Percentiles rank a stretch among this genome's conserved stretches.
Evolutionary conservation across 805 yeast species (phyloP).

Genomic region (Priceomyces melissophilus): DNA sequence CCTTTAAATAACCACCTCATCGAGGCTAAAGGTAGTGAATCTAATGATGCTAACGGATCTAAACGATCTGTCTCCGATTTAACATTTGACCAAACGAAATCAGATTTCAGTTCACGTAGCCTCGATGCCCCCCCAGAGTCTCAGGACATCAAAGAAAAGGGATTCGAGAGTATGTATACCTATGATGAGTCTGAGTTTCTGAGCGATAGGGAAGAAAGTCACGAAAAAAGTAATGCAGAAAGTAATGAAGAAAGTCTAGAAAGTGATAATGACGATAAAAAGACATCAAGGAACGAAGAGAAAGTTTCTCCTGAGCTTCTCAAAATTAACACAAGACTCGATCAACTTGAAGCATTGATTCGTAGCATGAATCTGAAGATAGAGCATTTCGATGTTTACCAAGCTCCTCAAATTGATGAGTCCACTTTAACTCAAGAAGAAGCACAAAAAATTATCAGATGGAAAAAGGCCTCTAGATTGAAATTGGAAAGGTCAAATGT

Average conservation of each 20-base stretch:
- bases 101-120: no score
- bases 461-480: constrained; percentile 39
- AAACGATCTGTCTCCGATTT: no score
- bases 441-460: constrained; percentile 23
- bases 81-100: no score
- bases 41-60: constrained; percentile 2
- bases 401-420: constrained; percentile 16
- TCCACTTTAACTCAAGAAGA: constrained; percentile 19
- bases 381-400: constrained; percentile 11
- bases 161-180: constrained; percentile 24
- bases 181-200: constrained; percentile 21
- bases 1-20: no score
- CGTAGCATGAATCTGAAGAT: constrained; percentile 8
- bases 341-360: constrained; percentile 13
- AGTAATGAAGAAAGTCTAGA: constrained; percentile 4
- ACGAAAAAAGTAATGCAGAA: constrained; percentile 2
- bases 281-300: background rate
- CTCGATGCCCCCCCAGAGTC: no score
- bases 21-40: constrained; percentile 12
- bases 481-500: constrained; percentile 15
- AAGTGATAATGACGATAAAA: background rate
- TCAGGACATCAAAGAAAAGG: background rate
- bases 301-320: background rate
- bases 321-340: constrained; percentile 5
- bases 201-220: background rate